Evolutionary conservation across 2,329 filamentous ascomycete species (phyloP).

Genomic region (Trichoderma simmonsii): DNA sequence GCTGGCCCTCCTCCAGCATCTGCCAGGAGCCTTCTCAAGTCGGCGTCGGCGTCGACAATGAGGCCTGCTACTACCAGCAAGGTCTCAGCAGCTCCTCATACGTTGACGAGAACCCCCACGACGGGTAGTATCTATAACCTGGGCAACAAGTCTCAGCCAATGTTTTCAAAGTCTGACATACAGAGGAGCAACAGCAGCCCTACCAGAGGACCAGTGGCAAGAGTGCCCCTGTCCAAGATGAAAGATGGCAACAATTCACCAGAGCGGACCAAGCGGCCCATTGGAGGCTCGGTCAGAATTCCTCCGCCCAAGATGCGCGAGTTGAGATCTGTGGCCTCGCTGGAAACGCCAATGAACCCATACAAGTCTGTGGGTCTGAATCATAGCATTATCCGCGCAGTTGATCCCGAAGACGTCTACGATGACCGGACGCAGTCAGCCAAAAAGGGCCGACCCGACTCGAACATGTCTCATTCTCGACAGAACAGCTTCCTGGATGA

Average conservation of each 20-base stretch:
- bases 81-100: conserved; percentile 34
- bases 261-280: conserved; percentile 55
- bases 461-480: conserved; percentile 37
- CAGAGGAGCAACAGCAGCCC: conserved; percentile 35
- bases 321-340: conserved; percentile 52
- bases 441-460: conserved; percentile 38
- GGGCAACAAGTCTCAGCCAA: conserved; percentile 30
- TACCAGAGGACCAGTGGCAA: conserved; percentile 63
- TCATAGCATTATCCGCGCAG: conserved; percentile 56
- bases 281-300: conserved; percentile 58
- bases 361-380: conserved; percentile 48
- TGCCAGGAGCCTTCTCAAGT: conserved; percentile 27
- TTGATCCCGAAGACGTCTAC: conserved; percentile 81
- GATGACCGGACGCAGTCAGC: conserved; percentile 55
- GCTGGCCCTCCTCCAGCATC: conserved; percentile 55
- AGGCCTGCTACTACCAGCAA: conserved; percentile 26
- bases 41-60: not conserved
- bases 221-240: conserved; percentile 66
- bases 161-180: conserved; percentile 19
- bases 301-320: conserved; percentile 94
- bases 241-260: conserved; percentile 76
- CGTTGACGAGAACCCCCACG: conserved; percentile 55
- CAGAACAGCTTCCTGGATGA: conserved; percentile 30
- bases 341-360: conserved; percentile 48
- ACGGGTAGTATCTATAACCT: conserved; percentile 32